Evolutionary conservation across 208 protist genomes (phyloP), one percentile per base, ranked within the genome.

Genomic region (Leishmania guyanensis): DNA sequence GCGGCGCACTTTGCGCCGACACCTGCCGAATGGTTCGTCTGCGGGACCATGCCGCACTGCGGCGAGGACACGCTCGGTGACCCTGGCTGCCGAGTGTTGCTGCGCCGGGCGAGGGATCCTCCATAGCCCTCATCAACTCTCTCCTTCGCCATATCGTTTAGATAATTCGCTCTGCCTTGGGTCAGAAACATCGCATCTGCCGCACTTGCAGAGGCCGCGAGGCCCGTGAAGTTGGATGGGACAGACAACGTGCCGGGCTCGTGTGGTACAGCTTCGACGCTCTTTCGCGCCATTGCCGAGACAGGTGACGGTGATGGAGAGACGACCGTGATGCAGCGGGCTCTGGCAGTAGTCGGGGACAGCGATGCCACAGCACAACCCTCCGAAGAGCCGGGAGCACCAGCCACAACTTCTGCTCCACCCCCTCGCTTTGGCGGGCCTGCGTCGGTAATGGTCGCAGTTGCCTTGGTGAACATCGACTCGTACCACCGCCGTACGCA

Each of bases 401-500:
- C 14, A 5, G 58, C 4, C 46, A 12, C 39, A 70, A 26, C 58
- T 16, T 68, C 58, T 53, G 22, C n/a, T 17, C 5, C 74, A 46
- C 43, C 69, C 22, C 20, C 29, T 64, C 58, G 48, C 43, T 65
- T n/a, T 51, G 14, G 48, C n/a, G 6, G 51, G 16, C 14, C 10
- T 50, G 65, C 16, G 6, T 77, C 71, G 56, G 54, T 50, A 64
- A 36, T 50, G 16, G 53, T 17, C 16, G 84, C 56, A n/a, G 81
- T 84, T 16, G 85, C 82, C 43, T 75, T 72, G 36, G 86, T 46
- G 86, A 94, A 93, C 91, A 94, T 93, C 3, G 68, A 39, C 58
- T 75, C 84, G 75, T 91, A 94, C 91, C 91, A 94, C 22, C 77
- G 82, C n/a, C 88, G 91, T 5, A 94, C 39, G 51, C 84, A 94